Evolutionary conservation across 306 rosid species (phyloP), one percentile per base, ranked within the genome.

Genomic region (Cucurbita ficifolia): DNA sequence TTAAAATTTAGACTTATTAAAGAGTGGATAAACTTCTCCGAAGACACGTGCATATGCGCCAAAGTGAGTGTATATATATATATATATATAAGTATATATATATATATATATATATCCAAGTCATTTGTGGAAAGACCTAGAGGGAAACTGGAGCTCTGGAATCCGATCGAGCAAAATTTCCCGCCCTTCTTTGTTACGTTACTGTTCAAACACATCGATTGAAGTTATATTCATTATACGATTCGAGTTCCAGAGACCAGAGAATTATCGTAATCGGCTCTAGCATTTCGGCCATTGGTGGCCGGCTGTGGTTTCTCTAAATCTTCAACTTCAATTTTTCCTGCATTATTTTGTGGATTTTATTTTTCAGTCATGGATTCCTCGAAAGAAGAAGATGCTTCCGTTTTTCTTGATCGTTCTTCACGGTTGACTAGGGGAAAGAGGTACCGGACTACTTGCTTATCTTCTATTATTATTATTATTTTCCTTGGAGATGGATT

Each of bases 381-480:
- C 36, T 19, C 87, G 55, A 72, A 59, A 11, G 84, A 74, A 61
- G 82, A 73, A 0, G 86, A 56, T 19, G 52, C 75, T 53, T 39
- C 70, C 19, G 70, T 77, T n/a, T 82, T 89, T 2, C 81, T 89
- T 6, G 88, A 88, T 14, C 96, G 96, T 4, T 73, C 82, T 9
- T 84, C 97, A 29, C 96, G 96, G 67, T 68, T 77, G 39, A 91
- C 96, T 3, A 81, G 99, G 68, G 97, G 99, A 18, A 94, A 91
- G 80, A 77, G 87, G 89, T 83, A 39, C 57, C 0, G 43, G 22
- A 24, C 53, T 14, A 8, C 36, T 19, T 3, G 7, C 9, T 8
- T 35, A 8, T 2, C 6, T 8, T 38, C 13, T 56, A 7, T 29
- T 29, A 29, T 24, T 24, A 24, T 29, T 29, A 29, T 29, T 29